Evolutionary conservation across 2,329 filamentous ascomycete genomes (phyloP).

Genomic region (Cryphonectria parasitica): DNA sequence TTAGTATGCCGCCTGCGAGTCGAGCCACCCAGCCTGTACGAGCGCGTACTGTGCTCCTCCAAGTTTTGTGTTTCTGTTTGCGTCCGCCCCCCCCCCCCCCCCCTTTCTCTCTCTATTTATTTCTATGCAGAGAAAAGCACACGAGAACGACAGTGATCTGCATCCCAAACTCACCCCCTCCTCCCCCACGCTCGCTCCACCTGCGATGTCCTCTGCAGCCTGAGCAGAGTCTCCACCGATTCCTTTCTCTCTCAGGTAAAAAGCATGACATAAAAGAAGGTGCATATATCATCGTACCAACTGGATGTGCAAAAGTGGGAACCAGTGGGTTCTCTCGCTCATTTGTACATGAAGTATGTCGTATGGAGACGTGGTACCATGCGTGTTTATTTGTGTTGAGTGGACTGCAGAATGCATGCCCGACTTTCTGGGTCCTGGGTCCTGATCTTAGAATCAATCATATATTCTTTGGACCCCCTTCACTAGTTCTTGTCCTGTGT

Average conservation of each 20-base stretch:
- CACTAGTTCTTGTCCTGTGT: not conserved
- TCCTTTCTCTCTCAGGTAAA: conserved; percentile 1
- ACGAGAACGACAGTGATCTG: not conserved
- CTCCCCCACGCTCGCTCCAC: conserved; percentile 13
- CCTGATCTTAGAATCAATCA: conserved; percentile 5
- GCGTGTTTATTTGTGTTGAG: conserved; percentile 16
- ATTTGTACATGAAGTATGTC: not conserved
- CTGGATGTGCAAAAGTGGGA: conserved; percentile 2
- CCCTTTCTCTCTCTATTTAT: not conserved
- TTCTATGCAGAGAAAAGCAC: not conserved
- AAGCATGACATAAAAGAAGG: not conserved
- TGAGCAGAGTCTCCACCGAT: not conserved
- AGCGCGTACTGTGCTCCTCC: not conserved
- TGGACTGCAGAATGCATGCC: conserved; percentile 14
- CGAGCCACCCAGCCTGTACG: not conserved
- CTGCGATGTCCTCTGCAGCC: not conserved
- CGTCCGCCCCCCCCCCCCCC: too few relatives aligned
- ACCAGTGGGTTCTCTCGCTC: conserved; percentile 7
- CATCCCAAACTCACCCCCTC: not conserved
- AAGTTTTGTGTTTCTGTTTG: not conserved
- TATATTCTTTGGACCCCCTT: conserved; percentile 1
- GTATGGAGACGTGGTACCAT: conserved; percentile 2
- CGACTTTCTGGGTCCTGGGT: conserved; percentile 12
- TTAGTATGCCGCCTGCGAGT: not conserved
- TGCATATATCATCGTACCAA: not conserved